Base-by-base conservation (phyloP, 768 basidiomycete species). In the Baorangia bicolor region DNA sequence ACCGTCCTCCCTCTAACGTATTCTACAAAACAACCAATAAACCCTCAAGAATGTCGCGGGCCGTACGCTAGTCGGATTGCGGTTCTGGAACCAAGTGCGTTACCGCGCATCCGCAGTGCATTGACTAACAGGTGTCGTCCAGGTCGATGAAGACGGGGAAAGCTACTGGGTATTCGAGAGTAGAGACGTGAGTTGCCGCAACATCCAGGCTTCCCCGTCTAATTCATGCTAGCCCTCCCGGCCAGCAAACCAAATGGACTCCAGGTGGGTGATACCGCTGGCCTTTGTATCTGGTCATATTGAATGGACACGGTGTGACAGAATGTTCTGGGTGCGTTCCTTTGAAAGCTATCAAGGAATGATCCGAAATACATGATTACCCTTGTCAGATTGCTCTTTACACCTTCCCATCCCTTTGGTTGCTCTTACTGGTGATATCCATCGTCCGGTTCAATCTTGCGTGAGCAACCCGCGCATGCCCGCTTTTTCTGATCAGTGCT, bases 121-220 rank as follows among this genome's bases (percentile, higher is more conserved):
- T 33, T 14, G 20, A 50, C 58, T 49, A 23, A 63, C 31, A n/a
- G 14, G 12, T 7, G 23, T 49, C 58, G 57, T 37, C 41, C 35
- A 90, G 87, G 94, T 98, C 14, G 94, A 98, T 65, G 94, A 98
- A 51, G 94, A 98, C 61, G 97, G 97, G 2, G 92, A 96, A 71
- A 84, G 80, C 71, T 95, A 88, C 63, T 99, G 97, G 97, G 95
- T 99, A 12, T 99, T 99, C 62, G 97, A 99, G 74, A 90, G 90
- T 65, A 83, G 95, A 66, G 95, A 98, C 73, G 96, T 96, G 73
- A 68, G 90, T 75, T 21, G 20, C 33, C 20, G 7, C 28, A 30
- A 20, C 47, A 12, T 30, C 37, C 37, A n/a, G 39, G n/a, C 23
- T 49, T 42, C 27, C 21, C 43, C 40, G 5, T 56, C 62, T 66